These are phyloP conservation scores for Phaeosphaeriaceae sp. DNA, from an alignment of 2,329 filamentous ascomycete genomes.

Conservation along the genomic window DNA sequence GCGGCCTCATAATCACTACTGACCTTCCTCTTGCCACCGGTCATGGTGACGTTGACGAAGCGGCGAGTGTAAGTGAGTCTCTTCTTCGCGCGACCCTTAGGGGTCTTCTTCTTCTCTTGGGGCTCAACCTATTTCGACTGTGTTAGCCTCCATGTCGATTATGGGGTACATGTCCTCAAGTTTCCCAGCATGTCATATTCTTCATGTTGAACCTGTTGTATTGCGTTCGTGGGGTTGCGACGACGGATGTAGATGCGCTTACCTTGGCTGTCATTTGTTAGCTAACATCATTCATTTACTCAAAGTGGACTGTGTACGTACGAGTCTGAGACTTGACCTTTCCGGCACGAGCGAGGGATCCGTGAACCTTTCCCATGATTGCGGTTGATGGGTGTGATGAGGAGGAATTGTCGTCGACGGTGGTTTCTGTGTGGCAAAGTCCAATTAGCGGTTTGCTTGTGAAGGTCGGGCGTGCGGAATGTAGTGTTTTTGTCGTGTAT, in stretches of 20 bases:
- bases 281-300: slow-evolving; percentile 9
- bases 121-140: slow-evolving; percentile 70
- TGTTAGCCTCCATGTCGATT: slow-evolving; percentile 29
- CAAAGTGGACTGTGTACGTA: slow-evolving; percentile 19
- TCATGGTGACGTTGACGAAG: slow-evolving; percentile 98
- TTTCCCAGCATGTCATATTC: too few relatives aligned
- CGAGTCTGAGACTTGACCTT: slow-evolving; percentile 79
- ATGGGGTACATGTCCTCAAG: background rate
- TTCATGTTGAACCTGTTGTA: background rate
- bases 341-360: slow-evolving; percentile 92
- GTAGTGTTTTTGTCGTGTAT: slow-evolving; percentile 9
- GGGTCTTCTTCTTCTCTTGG: slow-evolving; percentile 95
- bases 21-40: slow-evolving; percentile 98
- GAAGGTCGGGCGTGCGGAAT: slow-evolving; percentile 3
- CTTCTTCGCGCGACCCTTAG: slow-evolving; percentile 98
- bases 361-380: slow-evolving; percentile 93
- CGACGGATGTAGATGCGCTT: slow-evolving; percentile 15
- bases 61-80: slow-evolving; percentile 93
- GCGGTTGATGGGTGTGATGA: slow-evolving; percentile 51
- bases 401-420: slow-evolving; percentile 29
- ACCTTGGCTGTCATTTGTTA: slow-evolving; percentile 36
- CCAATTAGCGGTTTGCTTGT: slow-evolving; percentile 29
- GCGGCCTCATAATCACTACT: slow-evolving; percentile 34
- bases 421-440: slow-evolving; percentile 43
- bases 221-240: background rate